Percentiles rank a stretch among this genome's conserved stretches.
These are phyloP conservation scores for Colletotrichum spaethianum DNA, from an alignment of 2,329 filamentous ascomycete species.

Conservation along the genomic window DNA sequence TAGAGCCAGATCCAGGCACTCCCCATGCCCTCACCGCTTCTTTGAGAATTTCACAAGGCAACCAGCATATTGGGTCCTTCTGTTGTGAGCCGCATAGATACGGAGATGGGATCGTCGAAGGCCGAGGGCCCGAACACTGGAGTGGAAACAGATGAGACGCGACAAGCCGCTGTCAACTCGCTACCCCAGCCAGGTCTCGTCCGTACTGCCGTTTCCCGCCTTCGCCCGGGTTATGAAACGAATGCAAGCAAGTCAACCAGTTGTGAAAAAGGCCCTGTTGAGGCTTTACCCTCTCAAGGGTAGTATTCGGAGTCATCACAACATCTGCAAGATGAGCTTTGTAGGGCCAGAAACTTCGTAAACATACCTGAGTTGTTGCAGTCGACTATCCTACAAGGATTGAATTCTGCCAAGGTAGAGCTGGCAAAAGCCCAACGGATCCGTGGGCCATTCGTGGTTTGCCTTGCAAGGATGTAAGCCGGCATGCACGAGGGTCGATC, in stretches of 20 bases:
- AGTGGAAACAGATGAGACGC: slow-evolving; percentile 27
- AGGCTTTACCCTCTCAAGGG: background rate
- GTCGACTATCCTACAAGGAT: background rate
- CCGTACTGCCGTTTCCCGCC: slow-evolving; percentile 10
- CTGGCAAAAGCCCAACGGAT: background rate
- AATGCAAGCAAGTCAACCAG: background rate
- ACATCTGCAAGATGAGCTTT: background rate
- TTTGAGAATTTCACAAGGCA: slow-evolving; percentile 32
- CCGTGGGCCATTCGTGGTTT: background rate
- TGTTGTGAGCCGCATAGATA: slow-evolving; percentile 11
- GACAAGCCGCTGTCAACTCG: slow-evolving; percentile 33
- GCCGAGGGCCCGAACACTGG: slow-evolving; percentile 12
- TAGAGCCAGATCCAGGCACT: background rate
- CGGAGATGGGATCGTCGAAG: slow-evolving; percentile 16
- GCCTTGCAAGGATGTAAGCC: background rate
- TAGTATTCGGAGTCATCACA: background rate
- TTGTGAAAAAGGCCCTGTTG: background rate
- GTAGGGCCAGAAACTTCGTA: background rate
- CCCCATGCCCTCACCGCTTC: slow-evolving; percentile 27
- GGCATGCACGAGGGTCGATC: slow-evolving; percentile 10
- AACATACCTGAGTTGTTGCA: background rate
- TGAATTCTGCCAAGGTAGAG: background rate
- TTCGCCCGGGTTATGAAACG: background rate
- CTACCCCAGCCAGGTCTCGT: background rate
- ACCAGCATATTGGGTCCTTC: slow-evolving; percentile 17